Evolutionary conservation across 1,139 yeast species (phyloP).

Genomic region (Nematodospora anomalae): DNA sequence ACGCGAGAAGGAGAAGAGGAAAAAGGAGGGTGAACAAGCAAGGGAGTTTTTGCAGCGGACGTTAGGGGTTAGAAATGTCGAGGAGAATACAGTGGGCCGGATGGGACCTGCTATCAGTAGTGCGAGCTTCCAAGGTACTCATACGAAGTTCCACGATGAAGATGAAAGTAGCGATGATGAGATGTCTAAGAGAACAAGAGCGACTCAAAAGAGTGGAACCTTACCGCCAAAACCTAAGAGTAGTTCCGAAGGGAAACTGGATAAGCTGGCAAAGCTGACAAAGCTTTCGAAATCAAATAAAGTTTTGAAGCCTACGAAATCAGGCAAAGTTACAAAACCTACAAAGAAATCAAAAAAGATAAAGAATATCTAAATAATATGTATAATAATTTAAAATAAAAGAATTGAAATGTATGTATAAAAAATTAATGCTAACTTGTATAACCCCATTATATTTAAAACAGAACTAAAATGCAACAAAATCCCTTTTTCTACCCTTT

Average conservation of each 20-base stretch:
- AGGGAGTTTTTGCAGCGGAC: slow-evolving; percentile 47
- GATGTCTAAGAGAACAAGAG: slow-evolving; percentile 2
- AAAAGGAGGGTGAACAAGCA: slow-evolving; percentile 35
- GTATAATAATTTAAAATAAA: slow-evolving; percentile 4
- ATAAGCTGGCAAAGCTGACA: no score
- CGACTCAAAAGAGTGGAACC: slow-evolving; percentile 2
- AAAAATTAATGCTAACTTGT: not conserved
- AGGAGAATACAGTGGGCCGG: slow-evolving; percentile 29
- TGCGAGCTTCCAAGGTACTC: slow-evolving; percentile 57
- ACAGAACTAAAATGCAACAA: not conserved
- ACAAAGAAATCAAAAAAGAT: slow-evolving; percentile 2
- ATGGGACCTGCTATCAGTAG: slow-evolving; percentile 59
- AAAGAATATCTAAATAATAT: slow-evolving; percentile 4
- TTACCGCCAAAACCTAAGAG: not conserved
- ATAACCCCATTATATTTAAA: slow-evolving; percentile 13
- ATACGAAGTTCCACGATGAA: slow-evolving; percentile 47
- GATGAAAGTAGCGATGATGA: slow-evolving; percentile 11
- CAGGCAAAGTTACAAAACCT: slow-evolving; percentile 7
- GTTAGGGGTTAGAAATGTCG: slow-evolving; percentile 37
- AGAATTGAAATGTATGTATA: slow-evolving; percentile 3
- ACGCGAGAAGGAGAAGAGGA: slow-evolving; percentile 18
- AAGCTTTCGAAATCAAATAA: no score
- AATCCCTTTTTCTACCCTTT: slow-evolving; percentile 1
- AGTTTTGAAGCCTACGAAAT: no score
- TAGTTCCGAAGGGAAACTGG: no score